These are phyloP conservation scores for Corniculantispora saksenae DNA, from an alignment of 2,329 filamentous ascomycete species.

Conservation along the genomic window DNA sequence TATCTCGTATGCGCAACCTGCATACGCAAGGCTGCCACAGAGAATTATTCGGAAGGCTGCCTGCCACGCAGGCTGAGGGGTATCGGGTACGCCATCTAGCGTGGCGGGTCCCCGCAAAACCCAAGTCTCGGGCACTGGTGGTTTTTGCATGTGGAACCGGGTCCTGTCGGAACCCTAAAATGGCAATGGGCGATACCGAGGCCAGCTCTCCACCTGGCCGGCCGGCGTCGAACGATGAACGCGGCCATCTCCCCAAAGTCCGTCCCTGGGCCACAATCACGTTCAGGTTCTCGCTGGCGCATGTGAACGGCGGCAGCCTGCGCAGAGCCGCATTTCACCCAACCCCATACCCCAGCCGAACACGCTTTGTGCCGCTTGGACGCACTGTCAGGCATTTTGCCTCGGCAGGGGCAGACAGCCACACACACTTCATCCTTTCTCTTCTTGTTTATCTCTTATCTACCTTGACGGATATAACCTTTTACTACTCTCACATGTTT, in stretches of 20 bases:
- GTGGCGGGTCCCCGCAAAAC: neutral
- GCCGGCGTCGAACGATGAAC: neutral
- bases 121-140: neutral
- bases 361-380: neutral
- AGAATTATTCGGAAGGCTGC: conserved; percentile 1
- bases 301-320: conserved; percentile 4
- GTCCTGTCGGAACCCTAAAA: conserved; percentile 13
- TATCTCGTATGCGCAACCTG: neutral
- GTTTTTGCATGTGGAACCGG: conserved; percentile 12
- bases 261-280: neutral
- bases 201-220: neutral
- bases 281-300: conserved; percentile 13
- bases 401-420: neutral
- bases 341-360: conserved; percentile 1
- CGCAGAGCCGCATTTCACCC: conserved; percentile 7
- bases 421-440: neutral
- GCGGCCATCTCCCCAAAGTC: neutral
- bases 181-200: conserved; percentile 9
- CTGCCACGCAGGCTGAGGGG: neutral
- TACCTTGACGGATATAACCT: conserved; percentile 4
- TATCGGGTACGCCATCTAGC: neutral
- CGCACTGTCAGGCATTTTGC: neutral
- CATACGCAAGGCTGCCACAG: neutral
- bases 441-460: conserved; percentile 12
- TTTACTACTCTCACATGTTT: conserved; percentile 13